Evolutionary conservation across 441 rosid species (phyloP).

Genomic region (Hura crepitans): DNA sequence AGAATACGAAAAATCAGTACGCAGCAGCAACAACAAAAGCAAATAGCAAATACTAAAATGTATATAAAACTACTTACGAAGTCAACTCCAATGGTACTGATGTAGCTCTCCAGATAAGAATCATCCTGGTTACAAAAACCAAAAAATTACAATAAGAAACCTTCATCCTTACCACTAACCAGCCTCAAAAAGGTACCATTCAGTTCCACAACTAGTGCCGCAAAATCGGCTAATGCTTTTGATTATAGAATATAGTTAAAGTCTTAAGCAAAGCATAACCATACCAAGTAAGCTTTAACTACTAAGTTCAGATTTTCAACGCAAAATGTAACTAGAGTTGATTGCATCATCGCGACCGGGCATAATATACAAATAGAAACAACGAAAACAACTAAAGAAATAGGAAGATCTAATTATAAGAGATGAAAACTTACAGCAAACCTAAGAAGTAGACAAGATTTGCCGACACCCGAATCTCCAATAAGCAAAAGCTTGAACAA

Average conservation of each 20-base stretch:
- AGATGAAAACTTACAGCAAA: constrained; percentile 32
- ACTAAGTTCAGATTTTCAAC: not conserved
- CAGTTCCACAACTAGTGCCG: not conserved
- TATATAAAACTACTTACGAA: constrained; percentile 52
- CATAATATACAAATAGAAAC: not conserved
- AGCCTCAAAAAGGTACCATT: not conserved
- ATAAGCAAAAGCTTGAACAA: constrained; percentile 40
- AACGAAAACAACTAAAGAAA: not conserved
- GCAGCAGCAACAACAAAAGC: not conserved
- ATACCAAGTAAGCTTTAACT: not conserved
- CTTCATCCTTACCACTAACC: not conserved
- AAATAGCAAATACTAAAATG: constrained; percentile 4
- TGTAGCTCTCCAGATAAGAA: constrained; percentile 92
- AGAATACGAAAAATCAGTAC: constrained; percentile 5
- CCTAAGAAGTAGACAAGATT: constrained; percentile 35
- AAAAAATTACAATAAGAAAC: not conserved
- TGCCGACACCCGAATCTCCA: constrained; percentile 39
- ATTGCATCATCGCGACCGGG: not conserved
- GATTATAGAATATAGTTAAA: not conserved
- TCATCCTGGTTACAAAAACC: constrained; percentile 55
- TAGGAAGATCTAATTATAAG: not conserved
- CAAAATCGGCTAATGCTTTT: not conserved
- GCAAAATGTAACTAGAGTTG: not conserved
- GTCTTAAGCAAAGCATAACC: too few species aligned
- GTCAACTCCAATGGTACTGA: constrained; percentile 95